Evolutionary conservation across 2,329 filamentous ascomycete species (phyloP).

Genomic region (Sclerotiophoma versabilis): DNA sequence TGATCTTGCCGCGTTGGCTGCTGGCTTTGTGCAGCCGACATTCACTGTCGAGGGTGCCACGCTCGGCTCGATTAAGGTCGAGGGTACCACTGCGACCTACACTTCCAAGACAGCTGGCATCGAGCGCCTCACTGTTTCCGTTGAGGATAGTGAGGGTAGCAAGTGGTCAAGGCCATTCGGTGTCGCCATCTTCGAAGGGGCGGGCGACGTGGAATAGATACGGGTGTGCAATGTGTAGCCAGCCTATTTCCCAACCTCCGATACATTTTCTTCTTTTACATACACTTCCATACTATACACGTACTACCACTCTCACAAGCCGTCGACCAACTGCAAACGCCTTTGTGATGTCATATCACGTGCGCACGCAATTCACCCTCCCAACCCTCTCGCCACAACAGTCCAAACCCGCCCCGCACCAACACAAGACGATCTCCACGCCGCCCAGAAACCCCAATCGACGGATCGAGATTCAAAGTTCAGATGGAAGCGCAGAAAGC

Average conservation of each 20-base stretch:
- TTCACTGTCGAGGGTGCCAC: conserved; percentile 19
- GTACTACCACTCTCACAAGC: no score
- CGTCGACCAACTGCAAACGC: no score
- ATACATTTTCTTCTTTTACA: neutral
- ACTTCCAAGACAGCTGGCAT: conserved; percentile 13
- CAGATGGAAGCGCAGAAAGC: neutral
- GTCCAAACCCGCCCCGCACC: no score
- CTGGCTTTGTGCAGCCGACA: conserved; percentile 20
- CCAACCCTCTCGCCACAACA: neutral
- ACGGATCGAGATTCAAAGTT: neutral
- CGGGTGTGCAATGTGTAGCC: neutral
- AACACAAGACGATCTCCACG: neutral
- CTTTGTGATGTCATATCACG: conserved; percentile 17
- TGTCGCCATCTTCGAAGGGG: conserved; percentile 22
- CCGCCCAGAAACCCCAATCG: no score
- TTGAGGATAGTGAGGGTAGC: conserved; percentile 22
- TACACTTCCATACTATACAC: no score
- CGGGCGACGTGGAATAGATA: neutral
- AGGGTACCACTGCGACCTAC: conserved; percentile 16
- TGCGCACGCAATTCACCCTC: conserved; percentile 6
- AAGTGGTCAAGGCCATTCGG: conserved; percentile 18
- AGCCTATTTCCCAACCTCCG: no score
- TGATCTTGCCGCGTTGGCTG: conserved; percentile 31
- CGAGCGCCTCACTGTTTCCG: conserved; percentile 12
- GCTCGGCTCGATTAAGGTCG: conserved; percentile 11